These are phyloP conservation scores for Gossypium gossypioides DNA, from an alignment of 441 rosid genomes.

Conservation along the genomic window DNA sequence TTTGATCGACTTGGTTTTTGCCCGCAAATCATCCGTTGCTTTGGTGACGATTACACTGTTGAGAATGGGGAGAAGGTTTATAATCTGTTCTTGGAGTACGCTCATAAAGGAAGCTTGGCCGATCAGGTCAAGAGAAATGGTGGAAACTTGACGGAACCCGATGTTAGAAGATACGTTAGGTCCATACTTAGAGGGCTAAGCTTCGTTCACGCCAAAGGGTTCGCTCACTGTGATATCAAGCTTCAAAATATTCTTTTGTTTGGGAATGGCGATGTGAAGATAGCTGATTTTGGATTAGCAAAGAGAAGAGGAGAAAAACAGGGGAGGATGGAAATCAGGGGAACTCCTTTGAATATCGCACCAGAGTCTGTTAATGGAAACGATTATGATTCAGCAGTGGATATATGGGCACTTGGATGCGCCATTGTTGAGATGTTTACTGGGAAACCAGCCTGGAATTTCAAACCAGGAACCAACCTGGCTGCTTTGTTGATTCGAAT, in stretches of 20 bases:
- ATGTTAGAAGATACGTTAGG: conserved; percentile 31
- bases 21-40: conserved; percentile 38
- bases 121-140: conserved; percentile 31
- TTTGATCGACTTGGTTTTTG: conserved; percentile 35
- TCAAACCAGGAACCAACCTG: conserved; percentile 29
- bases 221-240: conserved; percentile 76
- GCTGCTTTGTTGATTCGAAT: conserved; percentile 48
- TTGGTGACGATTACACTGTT: conserved; percentile 32
- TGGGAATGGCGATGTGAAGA: conserved; percentile 44
- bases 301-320: conserved; percentile 26
- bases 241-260: conserved; percentile 58
- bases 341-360: conserved; percentile 74
- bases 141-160: conserved; percentile 41
- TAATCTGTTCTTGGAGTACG: conserved; percentile 66
- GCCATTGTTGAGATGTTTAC: conserved; percentile 68
- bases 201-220: conserved; percentile 53
- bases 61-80: conserved; percentile 39
- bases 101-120: conserved; percentile 62
- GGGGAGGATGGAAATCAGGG: conserved; percentile 36
- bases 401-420: conserved; percentile 87
- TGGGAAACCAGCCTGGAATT: conserved; percentile 61
- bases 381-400: conserved; percentile 52
- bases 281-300: conserved; percentile 78
- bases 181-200: conserved; percentile 54
- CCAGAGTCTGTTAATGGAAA: conserved; percentile 69